phyloP scores from a whole-genome alignment of 106 monocot species.

The Dioscorea alata region DNA sequence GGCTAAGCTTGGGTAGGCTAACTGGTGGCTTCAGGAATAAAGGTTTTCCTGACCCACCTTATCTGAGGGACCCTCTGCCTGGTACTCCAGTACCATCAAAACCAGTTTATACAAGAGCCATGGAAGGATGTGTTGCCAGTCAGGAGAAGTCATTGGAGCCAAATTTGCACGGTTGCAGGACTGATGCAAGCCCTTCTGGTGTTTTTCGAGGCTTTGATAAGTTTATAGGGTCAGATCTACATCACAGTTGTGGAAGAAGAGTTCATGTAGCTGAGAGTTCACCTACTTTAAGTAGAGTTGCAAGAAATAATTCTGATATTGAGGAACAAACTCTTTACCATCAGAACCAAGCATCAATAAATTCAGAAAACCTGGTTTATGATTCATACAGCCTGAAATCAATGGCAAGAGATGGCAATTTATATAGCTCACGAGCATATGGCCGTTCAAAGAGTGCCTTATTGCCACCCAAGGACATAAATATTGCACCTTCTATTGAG shows the following conservation, averaged over 20 bases:
- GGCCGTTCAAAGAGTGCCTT: background rate
- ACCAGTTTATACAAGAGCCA: background rate
- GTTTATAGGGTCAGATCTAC: background rate
- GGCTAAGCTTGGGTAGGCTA: slow-evolving; percentile 45
- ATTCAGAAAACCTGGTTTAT: background rate
- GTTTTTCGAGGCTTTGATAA: background rate
- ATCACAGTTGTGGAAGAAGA: slow-evolving; percentile 1
- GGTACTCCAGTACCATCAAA: slow-evolving; percentile 14
- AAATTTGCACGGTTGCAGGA: background rate
- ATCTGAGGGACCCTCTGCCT: slow-evolving; percentile 14
- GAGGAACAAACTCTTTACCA: background rate
- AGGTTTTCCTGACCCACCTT: slow-evolving; percentile 30
- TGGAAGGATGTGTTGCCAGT: slow-evolving; percentile 12
- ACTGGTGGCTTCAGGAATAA: slow-evolving; percentile 57
- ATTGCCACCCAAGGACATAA: background rate
- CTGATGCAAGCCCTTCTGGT: slow-evolving; percentile 9
- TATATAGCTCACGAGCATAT: too few species aligned
- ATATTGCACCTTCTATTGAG: background rate
- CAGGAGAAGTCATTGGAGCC: slow-evolving; percentile 3
- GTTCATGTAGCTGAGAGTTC: background rate
- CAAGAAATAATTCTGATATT: background rate
- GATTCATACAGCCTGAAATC: background rate
- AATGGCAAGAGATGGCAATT: background rate
- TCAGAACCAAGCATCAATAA: background rate
- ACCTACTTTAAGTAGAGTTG: background rate